Evolutionary conservation across 2,329 filamentous ascomycete genomes (phyloP).

Genomic region (Calonectria ilicicola): DNA sequence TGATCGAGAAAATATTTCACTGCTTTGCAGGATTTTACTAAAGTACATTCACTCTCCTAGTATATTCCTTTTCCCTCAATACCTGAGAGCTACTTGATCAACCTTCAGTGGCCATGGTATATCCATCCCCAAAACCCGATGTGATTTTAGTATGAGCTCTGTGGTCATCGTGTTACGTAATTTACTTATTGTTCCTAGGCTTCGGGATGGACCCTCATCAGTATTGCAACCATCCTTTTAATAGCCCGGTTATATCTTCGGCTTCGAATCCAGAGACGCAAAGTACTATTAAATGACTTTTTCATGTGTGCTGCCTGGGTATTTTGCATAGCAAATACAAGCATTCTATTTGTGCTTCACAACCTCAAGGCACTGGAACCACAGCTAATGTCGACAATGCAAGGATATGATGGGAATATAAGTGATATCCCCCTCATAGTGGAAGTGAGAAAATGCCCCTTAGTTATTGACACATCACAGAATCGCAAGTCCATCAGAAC

Average conservation of each 20-base stretch:
- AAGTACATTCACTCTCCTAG: background rate
- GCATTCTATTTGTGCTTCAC: background rate
- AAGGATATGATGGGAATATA: background rate
- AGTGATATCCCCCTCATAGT: background rate
- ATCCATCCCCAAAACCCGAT: background rate
- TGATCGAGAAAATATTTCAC: background rate
- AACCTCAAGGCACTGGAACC: background rate
- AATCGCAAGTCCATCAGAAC: background rate
- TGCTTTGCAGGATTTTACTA: background rate
- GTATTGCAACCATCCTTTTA: background rate
- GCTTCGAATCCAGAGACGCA: background rate
- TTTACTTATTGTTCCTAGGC: background rate
- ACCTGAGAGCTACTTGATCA: too few species aligned
- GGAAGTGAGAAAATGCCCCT: background rate
- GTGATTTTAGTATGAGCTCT: background rate
- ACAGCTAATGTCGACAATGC: background rate
- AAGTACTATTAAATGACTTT: background rate
- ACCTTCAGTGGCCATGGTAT: background rate
- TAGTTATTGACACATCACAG: background rate
- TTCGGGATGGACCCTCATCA: background rate
- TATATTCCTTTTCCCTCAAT: background rate
- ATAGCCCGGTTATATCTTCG: background rate
- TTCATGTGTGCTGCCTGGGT: background rate
- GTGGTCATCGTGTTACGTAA: background rate
- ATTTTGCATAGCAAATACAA: background rate